These are phyloP conservation scores for Hirsutella minnesotensis DNA, from an alignment of 2,329 filamentous ascomycete species.

Conservation along the genomic window DNA sequence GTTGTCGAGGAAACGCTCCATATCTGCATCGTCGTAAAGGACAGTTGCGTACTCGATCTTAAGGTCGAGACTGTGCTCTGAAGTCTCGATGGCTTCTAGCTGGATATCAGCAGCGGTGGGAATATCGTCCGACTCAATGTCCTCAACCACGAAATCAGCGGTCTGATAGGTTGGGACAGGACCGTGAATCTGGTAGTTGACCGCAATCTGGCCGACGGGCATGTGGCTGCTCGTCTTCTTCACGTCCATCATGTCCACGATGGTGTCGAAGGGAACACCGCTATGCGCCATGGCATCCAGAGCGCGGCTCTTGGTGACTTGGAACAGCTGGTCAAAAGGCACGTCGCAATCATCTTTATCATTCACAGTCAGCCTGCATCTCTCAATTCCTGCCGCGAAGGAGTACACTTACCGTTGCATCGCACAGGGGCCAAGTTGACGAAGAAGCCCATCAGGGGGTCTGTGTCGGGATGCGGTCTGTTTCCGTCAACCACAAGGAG, in stretches of 20 bases:
- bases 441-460: conserved; percentile 13
- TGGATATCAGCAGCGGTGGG: conserved; percentile 13
- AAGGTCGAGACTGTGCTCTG: conserved; percentile 11
- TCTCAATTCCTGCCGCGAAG: background rate
- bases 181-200: conserved; percentile 16
- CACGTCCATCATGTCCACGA: conserved; percentile 11
- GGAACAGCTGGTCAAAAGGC: conserved; percentile 12
- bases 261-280: conserved; percentile 12
- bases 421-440: conserved; percentile 13
- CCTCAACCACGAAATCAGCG: conserved; percentile 11
- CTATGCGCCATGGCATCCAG: conserved; percentile 12
- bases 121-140: conserved; percentile 11
- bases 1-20: conserved; percentile 16
- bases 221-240: conserved; percentile 12
- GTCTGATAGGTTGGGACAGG: conserved; percentile 10
- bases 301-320: conserved; percentile 10
- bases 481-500: conserved; percentile 14
- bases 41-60: conserved; percentile 12
- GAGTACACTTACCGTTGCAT: conserved; percentile 6
- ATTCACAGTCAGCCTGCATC: background rate
- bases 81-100: conserved; percentile 13
- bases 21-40: conserved; percentile 10
- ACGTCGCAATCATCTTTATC: conserved; percentile 12
- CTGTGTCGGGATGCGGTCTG: conserved; percentile 11
- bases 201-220: conserved; percentile 12